Percentiles rank a stretch among this genome's conserved stretches.
These are phyloP conservation scores for Xylariaceae sp. DNA, from an alignment of 2,329 filamentous ascomycete species.

Conservation along the genomic window DNA sequence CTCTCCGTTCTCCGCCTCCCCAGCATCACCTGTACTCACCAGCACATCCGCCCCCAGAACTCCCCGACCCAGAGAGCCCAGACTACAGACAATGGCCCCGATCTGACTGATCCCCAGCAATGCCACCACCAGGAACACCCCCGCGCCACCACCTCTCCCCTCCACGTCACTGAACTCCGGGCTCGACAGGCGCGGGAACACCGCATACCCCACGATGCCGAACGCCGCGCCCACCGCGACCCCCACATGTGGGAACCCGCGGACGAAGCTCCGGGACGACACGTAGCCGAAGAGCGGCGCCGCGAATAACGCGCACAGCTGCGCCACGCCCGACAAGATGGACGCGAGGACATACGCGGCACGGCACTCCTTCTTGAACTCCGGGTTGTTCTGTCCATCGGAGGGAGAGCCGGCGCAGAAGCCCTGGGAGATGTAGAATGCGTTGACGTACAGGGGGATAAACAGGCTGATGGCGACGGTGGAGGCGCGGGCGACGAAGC, in stretches of 20 bases:
- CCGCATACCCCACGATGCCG: slow-evolving; percentile 73
- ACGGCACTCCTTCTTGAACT: slow-evolving; percentile 80
- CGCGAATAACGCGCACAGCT: slow-evolving; percentile 77
- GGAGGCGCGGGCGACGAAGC: slow-evolving; percentile 90
- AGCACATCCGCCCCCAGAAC: slow-evolving; percentile 55
- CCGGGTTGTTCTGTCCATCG: slow-evolving; percentile 58
- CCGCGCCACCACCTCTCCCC: slow-evolving; percentile 61
- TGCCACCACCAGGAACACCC: slow-evolving; percentile 71
- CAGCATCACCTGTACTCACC: slow-evolving; percentile 8
- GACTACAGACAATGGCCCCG: slow-evolving; percentile 89
- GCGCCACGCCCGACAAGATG: slow-evolving; percentile 82
- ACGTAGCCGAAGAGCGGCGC: slow-evolving; percentile 86
- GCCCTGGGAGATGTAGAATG: slow-evolving; percentile 78
- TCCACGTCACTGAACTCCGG: slow-evolving; percentile 66
- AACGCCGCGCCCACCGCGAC: slow-evolving; percentile 66
- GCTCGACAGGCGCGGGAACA: slow-evolving; percentile 71
- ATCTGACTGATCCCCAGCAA: slow-evolving; percentile 92
- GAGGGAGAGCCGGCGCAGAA: slow-evolving; percentile 67
- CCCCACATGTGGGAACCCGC: slow-evolving; percentile 45
- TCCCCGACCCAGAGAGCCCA: slow-evolving; percentile 81
- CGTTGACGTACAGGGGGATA: slow-evolving; percentile 88
- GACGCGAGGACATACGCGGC: slow-evolving; percentile 85
- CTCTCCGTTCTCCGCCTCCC: slow-evolving; percentile 12
- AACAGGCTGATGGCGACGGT: slow-evolving; percentile 95
- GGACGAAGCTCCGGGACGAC: slow-evolving; percentile 39